A percentile compares a stretch with the other conserved stretches of the same genome.
Conservation (phyloP, 139 green algal species). For the Tetradesmus obliquus region DNA sequence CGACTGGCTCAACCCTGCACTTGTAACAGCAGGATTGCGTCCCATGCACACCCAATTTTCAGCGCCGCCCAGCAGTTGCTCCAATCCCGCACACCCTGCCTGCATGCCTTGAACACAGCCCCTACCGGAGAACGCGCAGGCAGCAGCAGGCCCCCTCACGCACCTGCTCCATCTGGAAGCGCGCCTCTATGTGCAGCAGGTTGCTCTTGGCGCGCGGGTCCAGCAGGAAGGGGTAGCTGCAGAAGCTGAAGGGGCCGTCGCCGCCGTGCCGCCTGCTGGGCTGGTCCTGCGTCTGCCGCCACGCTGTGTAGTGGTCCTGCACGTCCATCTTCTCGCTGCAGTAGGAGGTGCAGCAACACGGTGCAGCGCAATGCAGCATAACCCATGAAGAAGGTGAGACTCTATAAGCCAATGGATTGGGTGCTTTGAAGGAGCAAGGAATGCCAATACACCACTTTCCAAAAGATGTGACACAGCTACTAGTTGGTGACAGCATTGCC, state of each 20-base stretch:
- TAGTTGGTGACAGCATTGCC: neutral
- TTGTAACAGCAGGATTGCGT: too few species aligned
- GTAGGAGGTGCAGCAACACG: neutral
- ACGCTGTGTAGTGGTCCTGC: constrained; percentile 92
- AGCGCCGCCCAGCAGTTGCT: neutral
- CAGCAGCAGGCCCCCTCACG: neutral
- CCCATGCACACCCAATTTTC: too few species aligned
- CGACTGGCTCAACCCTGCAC: too few species aligned
- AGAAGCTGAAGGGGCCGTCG: constrained; percentile 92
- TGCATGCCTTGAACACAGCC: neutral
- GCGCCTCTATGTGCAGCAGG: constrained; percentile 85
- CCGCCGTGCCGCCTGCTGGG: constrained; percentile 36
- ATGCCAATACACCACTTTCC: too few species aligned
- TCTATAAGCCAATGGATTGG: neutral
- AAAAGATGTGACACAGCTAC: too few species aligned
- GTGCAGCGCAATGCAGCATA: neutral
- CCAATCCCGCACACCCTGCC: neutral
- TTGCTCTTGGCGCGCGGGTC: constrained; percentile 90
- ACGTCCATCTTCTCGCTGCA: constrained; percentile 91
- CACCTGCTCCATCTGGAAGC: constrained; percentile 82
- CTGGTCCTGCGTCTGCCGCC: constrained; percentile 81
- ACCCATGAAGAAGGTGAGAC: neutral
- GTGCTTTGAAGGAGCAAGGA: neutral
- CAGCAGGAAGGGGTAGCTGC: constrained; percentile 94
- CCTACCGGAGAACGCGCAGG: neutral